Base-by-base conservation (phyloP, 768 basidiomycete species). In the Lactifluus echinatus region DNA sequence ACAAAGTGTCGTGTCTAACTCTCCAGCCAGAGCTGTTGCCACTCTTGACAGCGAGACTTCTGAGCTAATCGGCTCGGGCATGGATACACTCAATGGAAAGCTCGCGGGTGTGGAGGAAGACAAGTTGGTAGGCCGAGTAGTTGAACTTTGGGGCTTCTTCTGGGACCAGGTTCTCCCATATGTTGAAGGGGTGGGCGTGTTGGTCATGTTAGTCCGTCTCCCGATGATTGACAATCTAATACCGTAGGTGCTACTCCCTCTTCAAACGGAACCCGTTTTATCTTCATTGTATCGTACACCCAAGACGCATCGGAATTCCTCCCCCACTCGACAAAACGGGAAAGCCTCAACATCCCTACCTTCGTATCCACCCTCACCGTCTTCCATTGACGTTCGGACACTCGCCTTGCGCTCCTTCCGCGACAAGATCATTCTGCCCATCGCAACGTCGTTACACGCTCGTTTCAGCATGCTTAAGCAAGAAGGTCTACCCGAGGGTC, bases 91-190 rank as follows among this genome's bases (percentile, higher is more conserved):
- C 24, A 93, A 90, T 63, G 83, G 91, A 0, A 93, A 90, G 65
- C 75, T 97, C 5, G 74, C 78, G 29, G 83, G 79, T 3, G 73
- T 87, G 8, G 87, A 92, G 26, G 93, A 94, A 42, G 84, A 86
- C 37, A 81, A 85, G 65, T 75, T 97, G 15, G 73, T 94, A 5
- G 74, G 75, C 4, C 78, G 90, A 28, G 77, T 95, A 17, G 88
- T 93, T 2, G 92, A 94, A 64, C 77, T 89, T 17, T 97, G 93
- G 93, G 81, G 79, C 14, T 94, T 95, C 75, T 96, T 96, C 71
- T 95, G 89, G 87, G 87, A 87, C 64, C 84, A 89, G 59, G 84
- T 93, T 26, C 73, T 93, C 7, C 87, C 90, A 8, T 93, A 93
- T 66, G 75, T 92, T 33, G 90, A 93, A 77, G 90, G 89, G 53